Conservation (phyloP, 306 rosid species). For the Datisca glomerata region DNA sequence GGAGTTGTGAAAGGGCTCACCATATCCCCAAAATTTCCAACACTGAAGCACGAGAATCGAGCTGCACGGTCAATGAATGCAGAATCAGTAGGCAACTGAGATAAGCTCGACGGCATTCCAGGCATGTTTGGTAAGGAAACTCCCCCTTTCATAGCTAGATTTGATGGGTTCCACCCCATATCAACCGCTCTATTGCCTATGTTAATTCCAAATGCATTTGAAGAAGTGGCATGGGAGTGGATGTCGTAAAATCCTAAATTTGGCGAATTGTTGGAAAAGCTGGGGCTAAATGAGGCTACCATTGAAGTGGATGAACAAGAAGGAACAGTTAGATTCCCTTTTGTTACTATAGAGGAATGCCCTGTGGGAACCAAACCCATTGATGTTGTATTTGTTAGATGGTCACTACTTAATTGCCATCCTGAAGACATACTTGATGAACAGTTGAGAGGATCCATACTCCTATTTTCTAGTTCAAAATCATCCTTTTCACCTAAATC, state of each 20-base stretch:
- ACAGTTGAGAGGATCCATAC: conserved; percentile 50
- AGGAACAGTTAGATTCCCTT: conserved; percentile 51
- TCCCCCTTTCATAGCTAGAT: conserved; percentile 38
- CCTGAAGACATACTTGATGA: conserved; percentile 46
- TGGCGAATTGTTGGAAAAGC: conserved; percentile 35
- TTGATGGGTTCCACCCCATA: conserved; percentile 51
- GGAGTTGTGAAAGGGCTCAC: conserved; percentile 47
- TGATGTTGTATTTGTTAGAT: conserved; percentile 46
- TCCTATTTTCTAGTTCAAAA: conserved; percentile 52
- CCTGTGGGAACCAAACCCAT: conserved; percentile 36
- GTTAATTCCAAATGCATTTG: conserved; percentile 29
- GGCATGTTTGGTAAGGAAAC: conserved; percentile 41
- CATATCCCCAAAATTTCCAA: conserved; percentile 48
- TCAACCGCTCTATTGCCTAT: conserved; percentile 47
- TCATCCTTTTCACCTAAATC: conserved; percentile 67
- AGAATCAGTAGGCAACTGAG: conserved; percentile 85
- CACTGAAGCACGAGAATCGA: conserved; percentile 66
- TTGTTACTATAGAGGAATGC: conserved; percentile 32
- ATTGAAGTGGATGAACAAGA: conserved; percentile 57
- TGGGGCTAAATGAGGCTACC: conserved; percentile 51
- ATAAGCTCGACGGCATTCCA: conserved; percentile 45
- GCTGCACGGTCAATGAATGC: conserved; percentile 90
- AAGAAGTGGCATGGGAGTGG: conserved; percentile 31
- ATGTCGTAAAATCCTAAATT: conserved; percentile 48
- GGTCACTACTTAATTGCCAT: conserved; percentile 63